Evolutionary conservation across 176 grass and related monocot species (phyloP), one percentile per base, ranked within the genome.

Genomic region (Ananas comosus): DNA sequence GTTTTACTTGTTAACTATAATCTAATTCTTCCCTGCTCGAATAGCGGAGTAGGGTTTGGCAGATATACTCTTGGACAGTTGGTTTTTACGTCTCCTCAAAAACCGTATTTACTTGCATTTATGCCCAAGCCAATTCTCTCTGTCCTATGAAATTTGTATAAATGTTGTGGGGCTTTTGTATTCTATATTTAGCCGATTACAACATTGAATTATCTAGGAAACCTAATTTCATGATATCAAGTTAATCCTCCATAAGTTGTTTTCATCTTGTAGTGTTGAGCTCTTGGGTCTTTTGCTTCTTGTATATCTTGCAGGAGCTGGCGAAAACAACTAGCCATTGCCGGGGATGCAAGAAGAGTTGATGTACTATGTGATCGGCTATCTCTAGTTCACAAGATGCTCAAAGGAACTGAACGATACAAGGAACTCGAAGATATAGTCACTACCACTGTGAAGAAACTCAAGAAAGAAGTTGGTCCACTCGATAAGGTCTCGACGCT

Each of bases 281-380:
- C 52, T 69, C 0, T 1, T 64, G 10, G 29, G 16, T 13, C 49
- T 68, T 74, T 68, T 70, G 58, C 24, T 48, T 76, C 50, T 80
- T 71, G 33, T 42, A 70, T 12, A 23, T 77, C 16, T 18, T 18
- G 11, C 58, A 76, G 63, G 61, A 82, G 76, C 79, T 91, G 88
- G 84, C 81, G 65, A 57, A 96, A 96, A 80, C 92, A 91, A 73
- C 81, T 96, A 42, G 24, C 48, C 29, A 73, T 77, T 76, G 92
- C 88, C 56, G 89, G 80, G 70, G 89, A 85, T 69, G 79, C 88
- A 27, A 86, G 88, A 77, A 89, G 88, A 83, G 88, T 87, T 21
- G 92, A 96, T 83, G 78, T 91, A 49, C 18, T 96, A 67, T 91
- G 92, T 74, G 86, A 96, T 61, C 70, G 88, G 51, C 21, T 96